Percentiles rank a stretch among this genome's conserved stretches.
Conservation (phyloP, 805 yeast species). For the Candida peoriensis region DNA sequence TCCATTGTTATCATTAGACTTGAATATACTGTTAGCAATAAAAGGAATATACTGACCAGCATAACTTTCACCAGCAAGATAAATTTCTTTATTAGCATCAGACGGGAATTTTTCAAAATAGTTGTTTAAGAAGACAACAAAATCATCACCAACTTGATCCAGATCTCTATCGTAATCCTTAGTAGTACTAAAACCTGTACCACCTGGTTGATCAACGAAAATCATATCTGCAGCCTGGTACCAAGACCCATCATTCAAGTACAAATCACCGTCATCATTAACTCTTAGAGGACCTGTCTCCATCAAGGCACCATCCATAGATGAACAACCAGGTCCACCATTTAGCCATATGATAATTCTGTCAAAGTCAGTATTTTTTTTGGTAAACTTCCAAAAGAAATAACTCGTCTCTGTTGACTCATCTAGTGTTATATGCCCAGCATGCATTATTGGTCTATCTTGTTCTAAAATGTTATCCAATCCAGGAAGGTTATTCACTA, state of each 20-base stretch:
- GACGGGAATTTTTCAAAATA: constrained; percentile 74
- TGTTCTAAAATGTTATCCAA: constrained; percentile 11
- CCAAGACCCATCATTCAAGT: constrained; percentile 76
- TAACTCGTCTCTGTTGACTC: constrained; percentile 16
- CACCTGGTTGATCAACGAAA: constrained; percentile 91
- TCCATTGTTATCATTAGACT: constrained; percentile 32
- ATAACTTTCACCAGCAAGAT: constrained; percentile 90
- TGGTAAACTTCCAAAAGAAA: constrained; percentile 25
- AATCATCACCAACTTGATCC: constrained; percentile 52
- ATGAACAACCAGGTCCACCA: constrained; percentile 98
- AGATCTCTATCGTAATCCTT: constrained; percentile 51
- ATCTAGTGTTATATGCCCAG: constrained; percentile 31
- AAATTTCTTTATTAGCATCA: constrained; percentile 55
- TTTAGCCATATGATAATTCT: constrained; percentile 81
- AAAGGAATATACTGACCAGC: constrained; percentile 97
- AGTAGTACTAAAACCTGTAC: constrained; percentile 81
- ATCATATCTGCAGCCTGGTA: constrained; percentile 70
- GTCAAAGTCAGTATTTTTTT: constrained; percentile 19
- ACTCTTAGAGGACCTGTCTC: constrained; percentile 88
- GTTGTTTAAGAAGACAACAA: constrained; percentile 57
- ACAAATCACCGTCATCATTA: constrained; percentile 36
- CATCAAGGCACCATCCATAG: constrained; percentile 94
- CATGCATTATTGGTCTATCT: constrained; percentile 37
- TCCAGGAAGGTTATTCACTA: constrained; percentile 20
- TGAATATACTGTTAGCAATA: constrained; percentile 59